Evolutionary conservation across 192 early-diverging fungal species (phyloP).

Genomic region (Coemansia sp.): DNA sequence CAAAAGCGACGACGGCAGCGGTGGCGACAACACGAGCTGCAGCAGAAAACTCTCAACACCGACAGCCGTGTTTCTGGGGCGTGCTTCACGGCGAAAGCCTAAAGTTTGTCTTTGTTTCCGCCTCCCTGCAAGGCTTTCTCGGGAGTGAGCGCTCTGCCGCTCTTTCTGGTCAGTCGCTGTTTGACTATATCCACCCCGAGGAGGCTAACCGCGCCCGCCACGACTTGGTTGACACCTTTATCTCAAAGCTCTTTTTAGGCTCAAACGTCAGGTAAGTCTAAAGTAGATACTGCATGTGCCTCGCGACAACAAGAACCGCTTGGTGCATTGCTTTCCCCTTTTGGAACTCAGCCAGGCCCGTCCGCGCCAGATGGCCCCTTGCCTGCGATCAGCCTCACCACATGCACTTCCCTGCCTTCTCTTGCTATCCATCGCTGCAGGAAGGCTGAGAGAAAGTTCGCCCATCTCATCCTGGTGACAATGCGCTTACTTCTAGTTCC

Average conservation of each 20-base stretch:
- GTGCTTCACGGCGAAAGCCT: conserved; percentile 51
- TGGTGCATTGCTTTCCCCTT: not conserved
- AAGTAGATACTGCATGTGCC: conserved; percentile 5
- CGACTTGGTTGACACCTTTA: conserved; percentile 47
- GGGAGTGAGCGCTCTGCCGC: conserved; percentile 28
- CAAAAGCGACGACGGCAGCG: not conserved
- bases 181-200: conserved; percentile 57
- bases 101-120: conserved; percentile 50
- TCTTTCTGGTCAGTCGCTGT: conserved; percentile 44
- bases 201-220: conserved; percentile 49
- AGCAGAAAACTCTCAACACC: conserved; percentile 1
- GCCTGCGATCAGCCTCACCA: conserved; percentile 7
- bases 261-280: conserved; percentile 48
- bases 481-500: conserved; percentile 3
- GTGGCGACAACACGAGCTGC: conserved; percentile 1
- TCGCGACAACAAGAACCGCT: not conserved
- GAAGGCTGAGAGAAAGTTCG: not conserved
- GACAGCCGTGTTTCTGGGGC: conserved; percentile 55
- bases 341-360: conserved; percentile 7
- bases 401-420: not conserved
- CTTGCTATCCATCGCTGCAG: conserved; percentile 5
- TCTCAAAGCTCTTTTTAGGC: conserved; percentile 43
- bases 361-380: conserved; percentile 5
- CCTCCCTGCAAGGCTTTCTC: conserved; percentile 43
- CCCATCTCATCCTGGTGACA: not conserved